Evolutionary conservation across 768 basidiomycete genomes (phyloP).

Genomic region (Lactifluus volemus): DNA sequence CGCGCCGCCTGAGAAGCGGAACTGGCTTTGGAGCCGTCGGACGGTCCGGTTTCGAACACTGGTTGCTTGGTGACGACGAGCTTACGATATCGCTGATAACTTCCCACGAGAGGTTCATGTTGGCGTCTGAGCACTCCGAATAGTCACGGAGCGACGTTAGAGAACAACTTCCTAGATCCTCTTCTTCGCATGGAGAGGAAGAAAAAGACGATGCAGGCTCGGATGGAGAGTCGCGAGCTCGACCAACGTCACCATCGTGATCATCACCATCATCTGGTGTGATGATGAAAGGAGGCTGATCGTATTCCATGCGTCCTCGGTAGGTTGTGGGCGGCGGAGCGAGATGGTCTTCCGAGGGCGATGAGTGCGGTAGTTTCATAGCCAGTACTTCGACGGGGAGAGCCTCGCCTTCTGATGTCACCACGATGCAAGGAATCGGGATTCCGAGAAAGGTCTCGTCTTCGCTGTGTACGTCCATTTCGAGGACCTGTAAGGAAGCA

Average conservation of each 20-base stretch:
- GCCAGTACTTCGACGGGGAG: not conserved
- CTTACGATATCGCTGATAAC: not conserved
- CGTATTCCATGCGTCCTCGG: not conserved
- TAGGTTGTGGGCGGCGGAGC: constrained; percentile 5
- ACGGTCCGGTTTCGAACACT: not conserved
- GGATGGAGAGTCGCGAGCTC: not conserved
- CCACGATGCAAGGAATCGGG: constrained; percentile 16
- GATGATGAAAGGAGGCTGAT: not conserved
- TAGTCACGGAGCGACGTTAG: not conserved
- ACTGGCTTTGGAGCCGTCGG: constrained; percentile 7
- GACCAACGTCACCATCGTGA: not conserved
- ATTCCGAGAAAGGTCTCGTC: constrained; percentile 9
- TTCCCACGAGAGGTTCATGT: constrained; percentile 6
- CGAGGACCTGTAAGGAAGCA: constrained; percentile 1
- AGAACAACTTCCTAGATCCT: not conserved
- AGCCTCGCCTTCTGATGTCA: constrained; percentile 7
- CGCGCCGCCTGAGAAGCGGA: constrained; percentile 12
- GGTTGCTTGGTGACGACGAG: not conserved
- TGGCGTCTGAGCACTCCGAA: not conserved
- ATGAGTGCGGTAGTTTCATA: not conserved
- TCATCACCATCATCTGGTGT: not conserved
- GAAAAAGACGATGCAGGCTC: not conserved
- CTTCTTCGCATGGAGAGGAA: not conserved
- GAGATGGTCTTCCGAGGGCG: constrained; percentile 1
- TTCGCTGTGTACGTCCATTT: constrained; percentile 14